A percentile compares a stretch with the other conserved stretches of the same genome.
Evolutionary conservation across 2,329 filamentous ascomycete genomes (phyloP).

Genomic region (Fulvia fulva): DNA sequence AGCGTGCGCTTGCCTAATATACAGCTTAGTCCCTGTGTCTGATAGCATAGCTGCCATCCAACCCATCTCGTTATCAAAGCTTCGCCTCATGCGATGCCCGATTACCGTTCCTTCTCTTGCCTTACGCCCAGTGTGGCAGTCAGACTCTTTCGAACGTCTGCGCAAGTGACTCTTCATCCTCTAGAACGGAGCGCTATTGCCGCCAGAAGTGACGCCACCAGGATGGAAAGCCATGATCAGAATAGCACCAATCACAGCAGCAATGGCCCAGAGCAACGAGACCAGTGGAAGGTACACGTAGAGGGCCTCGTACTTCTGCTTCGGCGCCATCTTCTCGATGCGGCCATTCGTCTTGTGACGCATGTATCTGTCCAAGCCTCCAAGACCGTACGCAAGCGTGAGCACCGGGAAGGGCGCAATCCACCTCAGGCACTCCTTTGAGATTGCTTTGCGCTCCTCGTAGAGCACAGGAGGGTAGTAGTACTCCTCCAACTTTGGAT

Average conservation of each 20-base stretch:
- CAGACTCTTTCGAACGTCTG: neutral
- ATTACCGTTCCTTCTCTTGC: neutral
- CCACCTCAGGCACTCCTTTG: constrained; percentile 9
- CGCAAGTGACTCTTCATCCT: neutral
- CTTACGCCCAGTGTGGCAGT: neutral
- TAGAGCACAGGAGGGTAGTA: neutral
- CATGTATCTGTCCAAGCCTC: constrained; percentile 23
- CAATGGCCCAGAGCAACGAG: constrained; percentile 5
- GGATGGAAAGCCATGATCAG: neutral
- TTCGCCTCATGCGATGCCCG: neutral
- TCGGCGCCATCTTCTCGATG: constrained; percentile 19
- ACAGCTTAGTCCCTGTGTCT: neutral
- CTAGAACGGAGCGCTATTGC: neutral
- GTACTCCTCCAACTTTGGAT: constrained; percentile 4
- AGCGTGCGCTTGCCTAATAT: neutral
- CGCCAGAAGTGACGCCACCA: neutral
- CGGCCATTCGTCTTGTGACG: constrained; percentile 15
- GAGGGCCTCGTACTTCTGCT: constrained; percentile 23
- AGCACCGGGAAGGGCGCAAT: constrained; percentile 19
- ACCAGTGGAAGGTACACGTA: constrained; percentile 20
- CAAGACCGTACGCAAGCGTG: constrained; percentile 22
- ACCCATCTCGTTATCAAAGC: neutral
- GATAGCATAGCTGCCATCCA: neutral
- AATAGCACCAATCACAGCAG: constrained; percentile 5
- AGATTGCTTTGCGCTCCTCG: constrained; percentile 19